Evolutionary conservation across 2,329 filamentous ascomycete genomes (phyloP).

Genomic region (Byssothecium circinans): DNA sequence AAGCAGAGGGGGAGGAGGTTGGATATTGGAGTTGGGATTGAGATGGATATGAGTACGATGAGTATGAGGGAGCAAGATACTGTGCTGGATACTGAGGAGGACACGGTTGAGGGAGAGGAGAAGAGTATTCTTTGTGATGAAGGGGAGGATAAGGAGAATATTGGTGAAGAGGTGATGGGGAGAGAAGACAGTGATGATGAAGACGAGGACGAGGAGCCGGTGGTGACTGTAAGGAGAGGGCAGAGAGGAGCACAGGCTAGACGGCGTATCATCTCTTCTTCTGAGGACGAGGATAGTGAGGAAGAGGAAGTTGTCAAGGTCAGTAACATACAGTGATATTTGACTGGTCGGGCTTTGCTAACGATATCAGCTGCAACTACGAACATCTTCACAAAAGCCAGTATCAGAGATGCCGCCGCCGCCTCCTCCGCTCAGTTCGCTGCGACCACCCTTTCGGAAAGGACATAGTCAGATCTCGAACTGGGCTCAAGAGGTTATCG

Average conservation of each 20-base stretch:
- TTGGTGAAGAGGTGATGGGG: slow-evolving; percentile 8
- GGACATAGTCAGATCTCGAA: slow-evolving; percentile 31
- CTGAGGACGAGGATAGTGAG: slow-evolving; percentile 20
- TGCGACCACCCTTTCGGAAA: slow-evolving; percentile 27
- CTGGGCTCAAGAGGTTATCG: slow-evolving; percentile 38
- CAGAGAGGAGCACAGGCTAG: slow-evolving; percentile 15
- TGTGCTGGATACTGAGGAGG: slow-evolving; percentile 22
- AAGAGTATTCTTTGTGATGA: slow-evolving; percentile 37
- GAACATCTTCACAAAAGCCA: slow-evolving; percentile 1
- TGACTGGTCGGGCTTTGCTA: background rate
- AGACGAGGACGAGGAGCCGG: slow-evolving; percentile 34
- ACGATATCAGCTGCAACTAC: background rate
- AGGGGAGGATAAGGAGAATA: slow-evolving; percentile 18
- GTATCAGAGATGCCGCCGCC: slow-evolving; percentile 5
- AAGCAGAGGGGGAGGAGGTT: slow-evolving; percentile 19
- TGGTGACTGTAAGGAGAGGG: slow-evolving; percentile 22
- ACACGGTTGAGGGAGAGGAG: slow-evolving; percentile 11
- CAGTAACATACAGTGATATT: background rate
- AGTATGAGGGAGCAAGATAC: slow-evolving; percentile 8
- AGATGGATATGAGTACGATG: slow-evolving; percentile 1
- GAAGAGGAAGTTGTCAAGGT: slow-evolving; percentile 1
- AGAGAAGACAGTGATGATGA: slow-evolving; percentile 10
- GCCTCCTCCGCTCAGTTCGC: slow-evolving; percentile 20
- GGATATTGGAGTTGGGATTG: slow-evolving; percentile 13
- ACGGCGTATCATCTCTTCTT: slow-evolving; percentile 14